These are phyloP conservation scores for Penicillium taxi DNA, from an alignment of 495 filamentous ascomycete genomes.

Conservation along the genomic window DNA sequence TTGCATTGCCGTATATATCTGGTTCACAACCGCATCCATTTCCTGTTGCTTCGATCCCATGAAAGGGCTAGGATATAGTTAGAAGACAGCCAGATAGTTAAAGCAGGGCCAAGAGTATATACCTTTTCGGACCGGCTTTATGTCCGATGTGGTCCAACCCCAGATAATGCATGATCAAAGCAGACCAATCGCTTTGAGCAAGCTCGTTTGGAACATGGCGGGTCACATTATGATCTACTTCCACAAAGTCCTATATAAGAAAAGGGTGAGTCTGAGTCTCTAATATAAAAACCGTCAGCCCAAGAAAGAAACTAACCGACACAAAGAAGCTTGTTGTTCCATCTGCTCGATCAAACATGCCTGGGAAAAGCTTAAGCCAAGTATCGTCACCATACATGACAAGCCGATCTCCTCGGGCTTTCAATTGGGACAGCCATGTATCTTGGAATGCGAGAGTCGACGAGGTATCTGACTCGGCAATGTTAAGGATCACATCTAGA, in stretches of 20 bases:
- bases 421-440: slow-evolving; percentile 91
- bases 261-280: slow-evolving; percentile 15
- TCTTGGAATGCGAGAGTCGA: slow-evolving; percentile 83
- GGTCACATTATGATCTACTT: slow-evolving; percentile 97
- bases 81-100: no score
- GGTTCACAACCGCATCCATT: slow-evolving; percentile 77
- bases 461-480: slow-evolving; percentile 86
- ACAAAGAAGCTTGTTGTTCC: slow-evolving; percentile 98
- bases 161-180: slow-evolving; percentile 88
- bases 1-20: slow-evolving; percentile 71
- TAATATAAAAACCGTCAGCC: slow-evolving; percentile 1
- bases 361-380: slow-evolving; percentile 94
- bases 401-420: slow-evolving; percentile 63
- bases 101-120: slow-evolving; percentile 1
- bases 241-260: slow-evolving; percentile 76
- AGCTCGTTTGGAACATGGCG: slow-evolving; percentile 77
- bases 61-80: slow-evolving; percentile 50
- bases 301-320: slow-evolving; percentile 55
- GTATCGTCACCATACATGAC: slow-evolving; percentile 98
- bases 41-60: slow-evolving; percentile 91
- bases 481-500: slow-evolving; percentile 91
- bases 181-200: slow-evolving; percentile 74
- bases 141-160: slow-evolving; percentile 97
- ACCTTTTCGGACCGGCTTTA: slow-evolving; percentile 87
- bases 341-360: slow-evolving; percentile 73